Conservation (phyloP, 768 basidiomycete species). For the Macrocybe gigantea region DNA sequence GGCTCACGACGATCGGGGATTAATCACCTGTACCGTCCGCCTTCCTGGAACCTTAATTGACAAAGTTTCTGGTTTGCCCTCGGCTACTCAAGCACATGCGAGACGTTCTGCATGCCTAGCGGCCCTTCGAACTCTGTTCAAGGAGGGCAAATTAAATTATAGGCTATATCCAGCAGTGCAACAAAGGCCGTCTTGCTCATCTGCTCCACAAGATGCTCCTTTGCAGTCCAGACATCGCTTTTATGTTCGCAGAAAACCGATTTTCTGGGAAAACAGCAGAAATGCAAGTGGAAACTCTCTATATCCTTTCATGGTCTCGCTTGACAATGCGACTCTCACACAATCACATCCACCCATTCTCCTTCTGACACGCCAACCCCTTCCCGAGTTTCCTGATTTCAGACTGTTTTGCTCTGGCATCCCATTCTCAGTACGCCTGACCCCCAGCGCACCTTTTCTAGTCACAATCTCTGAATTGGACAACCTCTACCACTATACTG, state of each 20-base stretch:
- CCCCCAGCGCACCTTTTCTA: conserved; percentile 42
- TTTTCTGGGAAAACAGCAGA: conserved; percentile 56
- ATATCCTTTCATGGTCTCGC: conserved; percentile 53
- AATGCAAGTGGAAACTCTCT: conserved; percentile 24
- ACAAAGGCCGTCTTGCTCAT: no score
- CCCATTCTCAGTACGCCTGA: conserved; percentile 35
- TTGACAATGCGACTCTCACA: conserved; percentile 18
- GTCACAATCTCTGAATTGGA: conserved; percentile 40
- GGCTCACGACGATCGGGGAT: conserved; percentile 30
- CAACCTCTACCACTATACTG: conserved; percentile 53
- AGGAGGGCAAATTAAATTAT: no score
- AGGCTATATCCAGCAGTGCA: no score
- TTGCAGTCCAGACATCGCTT: conserved; percentile 35
- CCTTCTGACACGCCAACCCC: conserved; percentile 60
- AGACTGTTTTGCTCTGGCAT: conserved; percentile 53
- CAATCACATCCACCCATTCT: conserved; percentile 41
- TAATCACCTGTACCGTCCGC: conserved; percentile 38
- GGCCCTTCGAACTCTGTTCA: no score
- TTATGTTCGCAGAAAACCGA: conserved; percentile 54
- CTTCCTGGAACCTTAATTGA: conserved; percentile 37
- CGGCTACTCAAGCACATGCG: conserved; percentile 43
- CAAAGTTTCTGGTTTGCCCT: conserved; percentile 37
- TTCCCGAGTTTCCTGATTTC: conserved; percentile 53
- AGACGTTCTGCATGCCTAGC: conserved; percentile 49
- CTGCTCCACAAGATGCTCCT: no score